Evolutionary conservation across 1,139 yeast species (phyloP).

Genomic region (Pneumocystis sp.): DNA sequence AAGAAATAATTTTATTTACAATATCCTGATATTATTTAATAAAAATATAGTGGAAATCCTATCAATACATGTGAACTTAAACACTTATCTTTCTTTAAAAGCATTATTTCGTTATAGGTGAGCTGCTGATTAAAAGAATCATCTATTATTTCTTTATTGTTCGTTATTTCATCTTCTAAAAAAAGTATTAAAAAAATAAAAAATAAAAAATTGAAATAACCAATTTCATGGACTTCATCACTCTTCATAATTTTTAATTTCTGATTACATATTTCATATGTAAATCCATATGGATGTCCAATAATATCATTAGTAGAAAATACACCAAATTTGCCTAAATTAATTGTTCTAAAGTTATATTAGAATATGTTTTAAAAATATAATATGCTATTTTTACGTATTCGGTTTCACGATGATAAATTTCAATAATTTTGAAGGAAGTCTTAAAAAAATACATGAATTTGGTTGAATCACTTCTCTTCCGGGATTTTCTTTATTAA

Average conservation of each 20-base stretch:
- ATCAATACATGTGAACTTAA: slow-evolving; percentile 26
- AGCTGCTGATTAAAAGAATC: slow-evolving; percentile 67
- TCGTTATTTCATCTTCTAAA: slow-evolving; percentile 35
- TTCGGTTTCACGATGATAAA: background rate
- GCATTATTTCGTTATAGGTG: slow-evolving; percentile 62
- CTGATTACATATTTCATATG: slow-evolving; percentile 66
- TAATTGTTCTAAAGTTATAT: slow-evolving; percentile 31
- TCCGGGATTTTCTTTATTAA: slow-evolving; percentile 19
- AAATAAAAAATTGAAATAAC: slow-evolving; percentile 18
- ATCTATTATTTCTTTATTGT: slow-evolving; percentile 58
- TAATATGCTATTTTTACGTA: background rate
- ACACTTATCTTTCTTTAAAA: slow-evolving; percentile 38
- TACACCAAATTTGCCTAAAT: slow-evolving; percentile 81
- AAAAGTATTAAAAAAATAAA: slow-evolving; percentile 16
- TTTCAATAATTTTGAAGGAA: background rate
- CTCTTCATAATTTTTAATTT: slow-evolving; percentile 20
- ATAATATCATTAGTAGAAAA: slow-evolving; percentile 60
- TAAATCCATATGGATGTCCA: slow-evolving; percentile 75
- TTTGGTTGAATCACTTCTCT: slow-evolving; percentile 23
- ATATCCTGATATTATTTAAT: slow-evolving; percentile 41
- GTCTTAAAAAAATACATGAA: slow-evolving; percentile 5
- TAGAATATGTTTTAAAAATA: background rate
- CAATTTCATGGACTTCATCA: slow-evolving; percentile 12
- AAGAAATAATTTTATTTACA: slow-evolving; percentile 63
- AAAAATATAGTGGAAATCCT: background rate